Conservation (phyloP, 1,284 basidiomycete species). For the Ganoderma sinense region DNA sequence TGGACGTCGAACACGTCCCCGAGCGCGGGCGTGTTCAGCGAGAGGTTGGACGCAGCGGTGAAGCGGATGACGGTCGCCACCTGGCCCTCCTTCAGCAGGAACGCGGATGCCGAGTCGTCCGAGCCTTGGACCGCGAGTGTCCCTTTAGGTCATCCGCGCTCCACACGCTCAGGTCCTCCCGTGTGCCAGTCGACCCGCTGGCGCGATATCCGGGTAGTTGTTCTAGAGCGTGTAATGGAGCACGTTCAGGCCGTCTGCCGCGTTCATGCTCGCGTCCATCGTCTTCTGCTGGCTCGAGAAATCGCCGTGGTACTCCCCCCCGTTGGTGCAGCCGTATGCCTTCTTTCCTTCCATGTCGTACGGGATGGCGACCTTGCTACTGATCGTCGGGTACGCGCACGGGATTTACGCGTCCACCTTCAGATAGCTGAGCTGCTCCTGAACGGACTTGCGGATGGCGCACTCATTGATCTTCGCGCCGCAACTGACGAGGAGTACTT, state of each 20-base stretch:
- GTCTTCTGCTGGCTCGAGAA: slow-evolving; percentile 86
- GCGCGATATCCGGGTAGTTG: slow-evolving; percentile 85
- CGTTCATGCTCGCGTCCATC: slow-evolving; percentile 92
- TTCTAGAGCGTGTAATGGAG: slow-evolving; percentile 93
- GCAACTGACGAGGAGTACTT: slow-evolving; percentile 80
- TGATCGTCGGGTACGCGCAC: slow-evolving; percentile 87
- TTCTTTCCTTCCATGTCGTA: slow-evolving; percentile 90
- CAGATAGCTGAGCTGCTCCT: slow-evolving; percentile 86
- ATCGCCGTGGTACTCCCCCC: slow-evolving; percentile 80
- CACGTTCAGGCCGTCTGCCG: slow-evolving; percentile 83
- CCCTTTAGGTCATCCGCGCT: slow-evolving; percentile 74
- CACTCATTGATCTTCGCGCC: slow-evolving; percentile 83
- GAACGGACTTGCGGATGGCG: slow-evolving; percentile 85
- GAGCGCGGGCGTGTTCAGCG: slow-evolving; percentile 41
- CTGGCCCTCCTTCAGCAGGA: slow-evolving; percentile 36
- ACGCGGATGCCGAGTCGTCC: slow-evolving; percentile 42
- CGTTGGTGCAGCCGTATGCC: slow-evolving; percentile 85
- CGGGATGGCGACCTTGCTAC: slow-evolving; percentile 96
- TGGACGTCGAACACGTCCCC: no score
- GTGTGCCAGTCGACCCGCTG: slow-evolving; percentile 98
- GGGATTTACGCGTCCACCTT: slow-evolving; percentile 76
- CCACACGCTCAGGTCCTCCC: slow-evolving; percentile 94
- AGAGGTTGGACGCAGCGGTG: slow-evolving; percentile 40
- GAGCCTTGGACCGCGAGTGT: slow-evolving; percentile 35
- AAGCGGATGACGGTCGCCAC: slow-evolving; percentile 25